phyloP scores from a whole-genome alignment of 768 basidiomycete genomes.

The Solioccasus polychromus region DNA sequence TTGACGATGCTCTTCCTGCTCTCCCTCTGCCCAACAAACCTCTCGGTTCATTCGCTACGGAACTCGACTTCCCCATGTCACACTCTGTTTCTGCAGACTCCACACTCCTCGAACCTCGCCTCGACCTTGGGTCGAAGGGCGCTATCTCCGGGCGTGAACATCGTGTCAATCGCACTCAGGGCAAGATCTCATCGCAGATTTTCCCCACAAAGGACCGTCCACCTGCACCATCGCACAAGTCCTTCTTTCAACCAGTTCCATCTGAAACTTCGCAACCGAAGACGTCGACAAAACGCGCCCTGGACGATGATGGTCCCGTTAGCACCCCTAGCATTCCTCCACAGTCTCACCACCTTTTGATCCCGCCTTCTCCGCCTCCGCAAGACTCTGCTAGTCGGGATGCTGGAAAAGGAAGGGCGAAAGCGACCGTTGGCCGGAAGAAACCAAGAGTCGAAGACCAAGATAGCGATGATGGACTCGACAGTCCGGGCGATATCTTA shows the following conservation, averaged over 20 bases:
- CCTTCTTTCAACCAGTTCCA: neutral
- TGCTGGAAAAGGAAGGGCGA: slow-evolving; percentile 41
- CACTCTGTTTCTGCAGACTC: slow-evolving; percentile 1
- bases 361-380: slow-evolving; percentile 72
- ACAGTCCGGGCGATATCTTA: slow-evolving; percentile 14
- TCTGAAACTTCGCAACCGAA: slow-evolving; percentile 15
- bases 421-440: slow-evolving; percentile 41
- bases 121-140: slow-evolving; percentile 3
- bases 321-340: slow-evolving; percentile 4
- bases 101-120: neutral
- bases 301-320: slow-evolving; percentile 32
- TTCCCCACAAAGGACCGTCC: slow-evolving; percentile 12
- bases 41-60: neutral
- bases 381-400: slow-evolving; percentile 29
- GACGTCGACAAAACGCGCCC: slow-evolving; percentile 43
- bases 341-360: slow-evolving; percentile 34
- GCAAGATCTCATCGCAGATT: slow-evolving; percentile 4
- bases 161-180: slow-evolving; percentile 3
- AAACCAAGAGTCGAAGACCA: slow-evolving; percentile 43
- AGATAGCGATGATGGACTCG: slow-evolving; percentile 26
- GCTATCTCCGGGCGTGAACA: neutral
- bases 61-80: neutral
- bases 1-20: slow-evolving; percentile 48
- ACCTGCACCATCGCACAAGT: neutral
- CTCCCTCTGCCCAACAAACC: slow-evolving; percentile 18